Evolutionary conservation across 148 eudicot species (phyloP).

Genomic region (Rhododendron molle): DNA sequence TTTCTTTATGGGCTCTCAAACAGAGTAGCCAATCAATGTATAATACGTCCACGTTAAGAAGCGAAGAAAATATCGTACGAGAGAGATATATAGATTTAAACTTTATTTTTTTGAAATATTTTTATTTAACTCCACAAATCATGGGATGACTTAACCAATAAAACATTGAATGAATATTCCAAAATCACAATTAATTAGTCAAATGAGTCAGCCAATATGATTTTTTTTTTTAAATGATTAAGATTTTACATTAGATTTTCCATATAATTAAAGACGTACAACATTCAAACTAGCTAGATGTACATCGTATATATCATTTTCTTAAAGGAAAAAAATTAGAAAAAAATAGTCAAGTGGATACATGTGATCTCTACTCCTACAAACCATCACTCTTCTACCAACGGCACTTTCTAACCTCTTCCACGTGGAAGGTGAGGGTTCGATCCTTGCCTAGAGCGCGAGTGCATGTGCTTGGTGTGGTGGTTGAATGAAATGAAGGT

Average conservation of each 20-base stretch:
- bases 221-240: background rate
- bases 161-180: background rate
- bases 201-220: background rate
- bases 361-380: background rate
- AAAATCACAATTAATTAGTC: background rate
- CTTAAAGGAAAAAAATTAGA: background rate
- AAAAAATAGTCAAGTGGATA: background rate
- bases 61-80: too few species aligned
- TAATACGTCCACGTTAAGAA: too few species aligned
- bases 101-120: background rate
- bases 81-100: too few species aligned
- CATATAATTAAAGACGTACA: background rate
- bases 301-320: background rate
- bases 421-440: too few species aligned
- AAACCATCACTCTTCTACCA: background rate
- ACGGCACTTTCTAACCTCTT: too few species aligned
- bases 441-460: too few species aligned
- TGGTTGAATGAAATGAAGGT: too few species aligned
- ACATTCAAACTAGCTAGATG: background rate
- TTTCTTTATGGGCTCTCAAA: background rate
- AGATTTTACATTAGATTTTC: background rate
- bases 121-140: background rate
- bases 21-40: background rate
- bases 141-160: background rate
- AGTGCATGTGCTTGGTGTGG: too few species aligned